Evolutionary conservation across 495 filamentous ascomycete species (phyloP), one percentile per base, ranked within the genome.

Genomic region (Trichoderma erinaceum): DNA sequence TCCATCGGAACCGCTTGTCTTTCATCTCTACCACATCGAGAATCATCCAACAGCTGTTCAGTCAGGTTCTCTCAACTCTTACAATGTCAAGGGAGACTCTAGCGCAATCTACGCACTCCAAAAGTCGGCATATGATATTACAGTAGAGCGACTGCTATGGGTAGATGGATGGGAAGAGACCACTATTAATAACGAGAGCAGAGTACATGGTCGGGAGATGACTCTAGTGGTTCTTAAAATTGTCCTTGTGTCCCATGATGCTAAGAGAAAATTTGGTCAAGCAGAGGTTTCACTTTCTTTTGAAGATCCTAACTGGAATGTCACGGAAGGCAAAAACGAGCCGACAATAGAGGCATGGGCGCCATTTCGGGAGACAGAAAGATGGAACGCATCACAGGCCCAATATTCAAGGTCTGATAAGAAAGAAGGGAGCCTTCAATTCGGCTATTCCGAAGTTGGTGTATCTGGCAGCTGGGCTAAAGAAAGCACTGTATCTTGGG

Each of bases 91-190:
- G 12, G 58, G 29, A 13, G 23, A 18, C 23, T 12, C 15, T 21
- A 21, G 23, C 32, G 32, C 58, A 13, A 38, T 63, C 16, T 63
- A 29, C 18, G 58, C 25, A 3, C 11, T 5, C 5, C 11, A 29
- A 18, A 63, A 63, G 21, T 29, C 58, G 10, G 10, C 10, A 4
- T 63, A 63, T 23, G 6, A 5, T 18, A 11, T 63, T 5, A 29
- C 10, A 10, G 58, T 27, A 18, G 5, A 63, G 32, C 23, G 58
- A 25, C 58, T 63, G 10, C 23, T 63, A 5, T 64, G 63, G 63
- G 27, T 43, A 16, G 63, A 64, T 41, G 63, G 63, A 64, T 64
- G 63, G 63, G 15, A 43, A 10, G 15, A 35, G 18, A 38, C 52
- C 6, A 27, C 52, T 8, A 5, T 25, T 3, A 23, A 25, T 2